Base-by-base conservation (phyloP, 2,329 filamentous ascomycete species). In the Alternaria novae-zelandiae region DNA sequence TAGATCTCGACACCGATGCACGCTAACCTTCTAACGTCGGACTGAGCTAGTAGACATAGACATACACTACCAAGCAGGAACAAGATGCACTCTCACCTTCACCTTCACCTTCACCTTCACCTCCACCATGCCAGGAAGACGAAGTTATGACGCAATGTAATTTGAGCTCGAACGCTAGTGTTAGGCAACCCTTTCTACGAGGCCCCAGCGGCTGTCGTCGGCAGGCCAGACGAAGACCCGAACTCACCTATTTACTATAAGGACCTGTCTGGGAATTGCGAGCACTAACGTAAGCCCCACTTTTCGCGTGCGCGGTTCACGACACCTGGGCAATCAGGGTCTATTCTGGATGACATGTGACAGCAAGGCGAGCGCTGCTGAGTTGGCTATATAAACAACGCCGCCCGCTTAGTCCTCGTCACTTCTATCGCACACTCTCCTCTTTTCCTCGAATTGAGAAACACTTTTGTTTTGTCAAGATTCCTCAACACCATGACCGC, bases 181-280 rank as follows among this genome's bases (percentile, higher is more conserved):
- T 30, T 7, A 64, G 64, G 61, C 60, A 63, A 10, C 54, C 30
- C 12, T 30, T 57, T 61, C 28, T 30, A 57, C 17, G 15, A 41
- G 32, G 9, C 61, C 45, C 57, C 49, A 57, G 12, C 57, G 57
- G 44, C 47, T 61, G 15, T 56, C 20, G n/a, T 61, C 46, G 53
- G 59, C 28, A 59, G 45, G 59, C 59, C 50, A 36, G 20, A 26
- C 25, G n/a, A 15, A 65, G 59, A 65, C 63, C 51, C 51, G 56
- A 63, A n/a, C 56, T 57, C 63, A 60, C 47, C 30, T 13, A 63
- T 50, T 51, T 63, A 57, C 45, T 66, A 55, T 66, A 50, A 55
- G 44, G 2, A 57, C 28, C 54, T 58, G 60, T 63, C 64, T 58
- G 44, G 45, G 53, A 45, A 55, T 57, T 50, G 61, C 61, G 6